Percentiles rank a stretch among this genome's conserved stretches.
Evolutionary conservation across 352 stramenopile species (phyloP).

Genomic region (Globisporangium paddicum): DNA sequence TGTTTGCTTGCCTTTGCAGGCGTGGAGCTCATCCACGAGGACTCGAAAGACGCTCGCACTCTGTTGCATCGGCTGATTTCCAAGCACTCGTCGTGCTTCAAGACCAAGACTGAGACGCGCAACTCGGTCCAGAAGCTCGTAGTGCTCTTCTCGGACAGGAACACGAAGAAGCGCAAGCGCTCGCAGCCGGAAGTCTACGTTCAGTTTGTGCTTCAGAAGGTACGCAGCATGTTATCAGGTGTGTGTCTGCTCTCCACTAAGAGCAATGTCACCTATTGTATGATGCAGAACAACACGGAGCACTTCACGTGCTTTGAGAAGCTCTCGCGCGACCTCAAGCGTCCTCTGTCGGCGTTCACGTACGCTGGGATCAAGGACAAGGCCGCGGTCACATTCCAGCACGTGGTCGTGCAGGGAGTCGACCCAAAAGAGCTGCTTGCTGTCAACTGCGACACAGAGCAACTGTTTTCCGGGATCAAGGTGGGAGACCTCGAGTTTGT

Average conservation of each 20-base stretch:
- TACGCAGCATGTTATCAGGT: constrained; percentile 8
- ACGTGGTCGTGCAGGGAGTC: constrained; percentile 50
- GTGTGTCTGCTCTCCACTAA: background rate
- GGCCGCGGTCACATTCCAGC: constrained; percentile 59
- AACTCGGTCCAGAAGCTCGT: constrained; percentile 40
- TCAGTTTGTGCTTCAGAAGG: constrained; percentile 70
- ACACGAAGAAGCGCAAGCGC: constrained; percentile 69
- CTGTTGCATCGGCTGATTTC: constrained; percentile 60
- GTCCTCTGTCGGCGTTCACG: constrained; percentile 48
- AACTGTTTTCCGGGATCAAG: constrained; percentile 14
- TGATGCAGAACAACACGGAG: constrained; percentile 53
- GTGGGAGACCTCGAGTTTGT: constrained; percentile 57
- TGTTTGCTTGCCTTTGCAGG: constrained; percentile 18
- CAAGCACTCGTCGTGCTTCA: constrained; percentile 47
- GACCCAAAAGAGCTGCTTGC: constrained; percentile 33
- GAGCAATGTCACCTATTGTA: background rate
- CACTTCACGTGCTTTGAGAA: constrained; percentile 71
- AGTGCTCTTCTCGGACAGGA: constrained; percentile 58
- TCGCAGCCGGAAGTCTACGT: constrained; percentile 41
- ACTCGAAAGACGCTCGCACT: constrained; percentile 60
- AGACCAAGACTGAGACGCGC: constrained; percentile 56
- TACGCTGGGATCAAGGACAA: constrained; percentile 81
- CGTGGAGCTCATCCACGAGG: constrained; percentile 48
- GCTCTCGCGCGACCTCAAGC: constrained; percentile 34
- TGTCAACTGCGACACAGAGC: constrained; percentile 23